A percentile compares a stretch with the other conserved stretches of the same genome.
Evolutionary conservation across 2,329 filamentous ascomycete genomes (phyloP).

Genomic region (Fusarium xyrophilum): DNA sequence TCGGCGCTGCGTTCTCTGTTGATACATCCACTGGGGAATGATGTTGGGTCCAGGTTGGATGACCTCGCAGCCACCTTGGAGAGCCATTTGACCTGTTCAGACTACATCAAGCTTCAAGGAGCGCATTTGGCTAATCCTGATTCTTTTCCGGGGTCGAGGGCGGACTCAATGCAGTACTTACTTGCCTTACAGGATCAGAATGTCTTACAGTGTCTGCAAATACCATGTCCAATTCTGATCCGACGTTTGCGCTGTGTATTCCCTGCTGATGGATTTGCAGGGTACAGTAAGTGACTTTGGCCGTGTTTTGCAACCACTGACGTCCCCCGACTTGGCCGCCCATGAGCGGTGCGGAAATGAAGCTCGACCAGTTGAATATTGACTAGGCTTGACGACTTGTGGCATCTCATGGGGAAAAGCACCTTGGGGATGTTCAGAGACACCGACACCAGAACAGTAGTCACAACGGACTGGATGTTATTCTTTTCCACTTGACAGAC

Average conservation of each 20-base stretch:
- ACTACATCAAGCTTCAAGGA: not conserved
- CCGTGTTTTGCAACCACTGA: rapidly evolving
- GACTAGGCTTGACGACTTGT: not conserved
- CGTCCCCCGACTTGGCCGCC: too few relatives aligned
- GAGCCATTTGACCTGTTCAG: rapidly evolving
- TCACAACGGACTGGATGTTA: too few relatives aligned
- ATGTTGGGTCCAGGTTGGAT: not conserved
- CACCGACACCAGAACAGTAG: too few relatives aligned
- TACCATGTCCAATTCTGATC: rapidly evolving
- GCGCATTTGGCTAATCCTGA: not conserved
- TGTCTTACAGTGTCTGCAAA: rapidly evolving
- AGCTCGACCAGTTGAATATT: not conserved
- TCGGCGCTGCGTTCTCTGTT: not conserved
- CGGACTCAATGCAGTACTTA: too few relatives aligned
- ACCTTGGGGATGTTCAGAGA: rapidly evolving
- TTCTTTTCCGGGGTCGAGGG: too few relatives aligned
- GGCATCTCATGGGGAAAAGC: rapidly evolving
- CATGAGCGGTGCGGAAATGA: not conserved
- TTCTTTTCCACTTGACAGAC: too few relatives aligned
- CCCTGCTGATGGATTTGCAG: rapidly evolving
- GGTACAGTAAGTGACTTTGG: too few relatives aligned
- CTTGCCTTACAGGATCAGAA: not conserved
- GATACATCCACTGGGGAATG: not conserved
- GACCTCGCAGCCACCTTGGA: too few relatives aligned
- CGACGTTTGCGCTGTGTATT: not conserved